These are phyloP conservation scores for Ceraceosorus bombacis DNA, from an alignment of 1,284 basidiomycete genomes.

Conservation along the genomic window DNA sequence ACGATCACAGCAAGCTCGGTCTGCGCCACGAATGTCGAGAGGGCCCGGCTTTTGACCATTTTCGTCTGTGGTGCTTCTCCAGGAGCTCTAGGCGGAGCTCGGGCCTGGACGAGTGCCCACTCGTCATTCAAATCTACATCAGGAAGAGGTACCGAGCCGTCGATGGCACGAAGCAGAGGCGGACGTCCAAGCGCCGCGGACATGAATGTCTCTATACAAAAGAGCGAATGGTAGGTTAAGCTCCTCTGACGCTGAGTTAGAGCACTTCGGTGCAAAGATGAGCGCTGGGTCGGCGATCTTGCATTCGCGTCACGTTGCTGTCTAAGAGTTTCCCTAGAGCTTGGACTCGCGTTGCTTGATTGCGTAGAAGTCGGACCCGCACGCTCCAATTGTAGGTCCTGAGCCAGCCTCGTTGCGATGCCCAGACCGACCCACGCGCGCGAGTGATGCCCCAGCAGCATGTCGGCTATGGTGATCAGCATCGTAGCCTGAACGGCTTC, in stretches of 20 bases:
- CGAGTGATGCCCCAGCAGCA: neutral
- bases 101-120: neutral
- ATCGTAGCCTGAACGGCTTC: neutral
- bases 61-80: neutral
- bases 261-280: no score
- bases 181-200: neutral
- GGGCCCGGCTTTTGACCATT: neutral
- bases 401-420: slow-evolving; percentile 1
- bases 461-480: neutral
- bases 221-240: neutral
- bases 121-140: neutral
- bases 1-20: neutral
- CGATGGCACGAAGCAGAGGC: neutral
- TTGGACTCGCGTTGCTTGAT: no score
- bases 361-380: no score
- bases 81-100: neutral
- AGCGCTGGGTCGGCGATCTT: no score
- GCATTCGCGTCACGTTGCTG: no score
- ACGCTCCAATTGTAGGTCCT: neutral
- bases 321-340: no score
- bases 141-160: neutral
- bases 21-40: neutral
- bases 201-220: neutral
- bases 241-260: no score
- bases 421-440: neutral